Conservation (phyloP, 2,329 filamentous ascomycete genomes). For the Aspergillus fijiensis region DNA sequence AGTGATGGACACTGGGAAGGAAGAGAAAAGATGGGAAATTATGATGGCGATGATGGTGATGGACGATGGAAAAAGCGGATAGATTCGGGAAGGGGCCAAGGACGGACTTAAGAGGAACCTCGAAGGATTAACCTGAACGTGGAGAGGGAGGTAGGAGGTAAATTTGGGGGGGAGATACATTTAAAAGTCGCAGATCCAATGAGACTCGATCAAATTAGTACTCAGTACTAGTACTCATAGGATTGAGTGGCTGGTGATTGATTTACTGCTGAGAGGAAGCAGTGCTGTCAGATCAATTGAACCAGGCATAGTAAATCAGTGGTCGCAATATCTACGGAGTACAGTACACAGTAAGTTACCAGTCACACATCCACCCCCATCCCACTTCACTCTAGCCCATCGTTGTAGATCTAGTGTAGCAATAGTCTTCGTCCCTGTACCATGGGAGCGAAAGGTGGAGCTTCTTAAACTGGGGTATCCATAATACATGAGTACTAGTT, state of each 20-base stretch:
- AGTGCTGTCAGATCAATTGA: neutral
- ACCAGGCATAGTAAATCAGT: neutral
- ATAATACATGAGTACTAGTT: neutral
- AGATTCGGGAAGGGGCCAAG: neutral
- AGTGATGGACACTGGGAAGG: conserved; percentile 1
- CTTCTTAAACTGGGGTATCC: neutral
- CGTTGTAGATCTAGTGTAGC: conserved; percentile 2
- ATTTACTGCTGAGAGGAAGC: neutral
- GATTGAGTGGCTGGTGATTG: neutral
- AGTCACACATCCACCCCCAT: neutral
- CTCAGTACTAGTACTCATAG: neutral
- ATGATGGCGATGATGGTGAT: neutral
- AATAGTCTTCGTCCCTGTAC: conserved; percentile 2
- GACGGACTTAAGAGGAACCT: neutral
- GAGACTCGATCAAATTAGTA: neutral
- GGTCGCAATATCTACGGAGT: neutral
- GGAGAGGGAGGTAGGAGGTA: neutral
- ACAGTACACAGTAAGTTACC: neutral
- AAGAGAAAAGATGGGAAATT: neutral
- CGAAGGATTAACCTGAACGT: neutral
- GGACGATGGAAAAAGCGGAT: neutral
- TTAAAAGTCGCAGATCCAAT: neutral
- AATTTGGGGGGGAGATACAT: neutral
- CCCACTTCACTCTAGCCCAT: neutral
- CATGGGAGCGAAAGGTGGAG: conserved; percentile 4